Conservation (phyloP, 2,329 filamentous ascomycete genomes). For the Aureobasidium sp. region DNA sequence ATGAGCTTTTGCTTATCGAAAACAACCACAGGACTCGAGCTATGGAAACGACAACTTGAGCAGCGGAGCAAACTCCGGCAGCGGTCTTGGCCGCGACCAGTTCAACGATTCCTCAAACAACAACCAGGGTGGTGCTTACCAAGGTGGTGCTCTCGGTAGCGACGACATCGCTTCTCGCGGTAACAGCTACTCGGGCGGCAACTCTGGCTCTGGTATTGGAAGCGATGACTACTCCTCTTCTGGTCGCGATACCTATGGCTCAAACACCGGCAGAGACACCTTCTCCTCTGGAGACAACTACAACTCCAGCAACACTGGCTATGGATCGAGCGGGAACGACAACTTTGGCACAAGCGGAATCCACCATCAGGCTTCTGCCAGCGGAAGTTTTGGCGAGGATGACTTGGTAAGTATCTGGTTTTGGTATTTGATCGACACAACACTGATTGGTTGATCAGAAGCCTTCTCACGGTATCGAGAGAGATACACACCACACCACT, state of each 20-base stretch:
- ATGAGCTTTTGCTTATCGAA: not conserved
- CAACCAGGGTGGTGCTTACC: no score
- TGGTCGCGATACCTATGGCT: slow-evolving; percentile 14
- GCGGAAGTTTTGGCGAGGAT: not conserved
- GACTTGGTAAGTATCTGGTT: not conserved
- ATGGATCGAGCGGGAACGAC: slow-evolving; percentile 18
- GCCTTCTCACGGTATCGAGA: not conserved
- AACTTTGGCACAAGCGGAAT: not conserved
- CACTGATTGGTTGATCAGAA: not conserved
- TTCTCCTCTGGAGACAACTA: slow-evolving; percentile 14
- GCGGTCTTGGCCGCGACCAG: not conserved
- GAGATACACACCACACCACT: not conserved
- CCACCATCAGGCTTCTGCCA: not conserved
- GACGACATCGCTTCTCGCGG: not conserved
- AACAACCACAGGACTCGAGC: not conserved
- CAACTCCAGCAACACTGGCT: not conserved
- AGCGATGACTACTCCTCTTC: slow-evolving; percentile 12
- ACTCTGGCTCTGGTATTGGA: slow-evolving; percentile 13
- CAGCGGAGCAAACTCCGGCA: not conserved
- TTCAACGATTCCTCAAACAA: not conserved
- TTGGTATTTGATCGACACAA: no score
- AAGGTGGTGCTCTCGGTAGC: not conserved
- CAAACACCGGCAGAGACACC: slow-evolving; percentile 17
- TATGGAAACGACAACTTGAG: not conserved
- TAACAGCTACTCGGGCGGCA: not conserved